Evolutionary conservation across 2,329 filamentous ascomycete species (phyloP), one percentile per base, ranked within the genome.

Genomic region (Pestalotiopsis sp.): DNA sequence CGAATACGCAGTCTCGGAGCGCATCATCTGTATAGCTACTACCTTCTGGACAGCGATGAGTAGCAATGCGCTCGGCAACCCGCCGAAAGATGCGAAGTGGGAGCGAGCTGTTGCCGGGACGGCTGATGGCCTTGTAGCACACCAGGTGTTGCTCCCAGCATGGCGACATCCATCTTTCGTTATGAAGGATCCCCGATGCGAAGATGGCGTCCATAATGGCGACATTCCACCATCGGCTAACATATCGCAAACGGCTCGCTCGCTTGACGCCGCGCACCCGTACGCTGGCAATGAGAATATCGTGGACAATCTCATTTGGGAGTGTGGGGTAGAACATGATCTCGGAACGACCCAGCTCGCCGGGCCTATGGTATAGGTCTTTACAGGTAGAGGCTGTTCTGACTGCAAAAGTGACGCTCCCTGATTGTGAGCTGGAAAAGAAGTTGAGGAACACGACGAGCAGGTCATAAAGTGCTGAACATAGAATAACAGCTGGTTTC

Each of bases 131-230:
- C n/a, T 23, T 59, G 23, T 59, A 59, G 31, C 31, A 36, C 25
- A 23, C n/a, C 17, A 59, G 57, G 57, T 59, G 1, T 6, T 23
- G 57, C 57, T 27, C 17, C 57, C 57, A 59, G 57, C 13, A 59
- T 23, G 25, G 23, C 13, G 13, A 59, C 3, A 23, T 27, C 17
- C 13, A 14, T 5, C 5, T 14, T 25, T 17, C 17, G 25, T 39
- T 2, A 0, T 58, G 14, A 11, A 57, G 25, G 17, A 66, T 27
- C 14, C 64, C 38, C 17, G 49, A 66, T 27, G 52, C 64, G 9
- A 66, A 6, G 27, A 66, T 66, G 25, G 49, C 64, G 25, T 39
- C 27, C 64, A n/a, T 14, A 20, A 66, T 12, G 7, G 64, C 64
- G 20, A 17, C 27, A 9, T 66, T 23, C 49, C 64, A 66, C 13